These are phyloP conservation scores for Lactarius trivialis DNA, from an alignment of 768 basidiomycete species.

Conservation along the genomic window DNA sequence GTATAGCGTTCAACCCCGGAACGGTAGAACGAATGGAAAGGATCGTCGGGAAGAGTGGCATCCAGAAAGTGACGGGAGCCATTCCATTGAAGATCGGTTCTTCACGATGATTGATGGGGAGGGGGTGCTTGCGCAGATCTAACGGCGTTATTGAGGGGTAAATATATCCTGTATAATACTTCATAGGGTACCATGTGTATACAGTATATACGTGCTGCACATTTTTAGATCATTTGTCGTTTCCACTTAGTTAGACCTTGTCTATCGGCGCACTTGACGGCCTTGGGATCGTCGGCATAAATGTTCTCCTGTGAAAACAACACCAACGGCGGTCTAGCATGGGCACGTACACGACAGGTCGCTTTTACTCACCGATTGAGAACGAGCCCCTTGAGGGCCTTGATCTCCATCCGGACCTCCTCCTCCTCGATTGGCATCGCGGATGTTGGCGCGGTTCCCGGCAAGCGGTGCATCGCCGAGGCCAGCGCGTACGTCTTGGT, in stretches of 20 bases:
- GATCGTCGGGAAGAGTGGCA: conserved; percentile 14
- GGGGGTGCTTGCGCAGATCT: conserved; percentile 1
- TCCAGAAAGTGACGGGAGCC: conserved; percentile 13
- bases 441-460: conserved; percentile 22
- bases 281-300: conserved; percentile 16
- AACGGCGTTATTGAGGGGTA: background rate
- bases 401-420: conserved; percentile 65
- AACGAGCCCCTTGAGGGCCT: conserved; percentile 72
- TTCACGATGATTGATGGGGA: background rate
- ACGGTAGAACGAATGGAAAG: conserved; percentile 16
- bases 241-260: background rate
- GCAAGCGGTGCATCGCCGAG: conserved; percentile 18
- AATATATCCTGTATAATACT: background rate
- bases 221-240: background rate
- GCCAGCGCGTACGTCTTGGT: conserved; percentile 57
- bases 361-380: conserved; percentile 55
- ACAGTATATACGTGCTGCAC: background rate
- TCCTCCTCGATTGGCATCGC: conserved; percentile 44
- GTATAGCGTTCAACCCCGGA: conserved; percentile 16
- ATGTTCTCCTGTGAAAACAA: conserved; percentile 16
- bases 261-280: conserved; percentile 11
- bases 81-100: conserved; percentile 12
- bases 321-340: background rate
- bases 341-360: background rate
- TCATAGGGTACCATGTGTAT: background rate